Percentiles rank a stretch among this genome's conserved stretches.
Evolutionary conservation across 2,329 filamentous ascomycete species (phyloP).

Genomic region (Paracorniculantispora psalliotae): DNA sequence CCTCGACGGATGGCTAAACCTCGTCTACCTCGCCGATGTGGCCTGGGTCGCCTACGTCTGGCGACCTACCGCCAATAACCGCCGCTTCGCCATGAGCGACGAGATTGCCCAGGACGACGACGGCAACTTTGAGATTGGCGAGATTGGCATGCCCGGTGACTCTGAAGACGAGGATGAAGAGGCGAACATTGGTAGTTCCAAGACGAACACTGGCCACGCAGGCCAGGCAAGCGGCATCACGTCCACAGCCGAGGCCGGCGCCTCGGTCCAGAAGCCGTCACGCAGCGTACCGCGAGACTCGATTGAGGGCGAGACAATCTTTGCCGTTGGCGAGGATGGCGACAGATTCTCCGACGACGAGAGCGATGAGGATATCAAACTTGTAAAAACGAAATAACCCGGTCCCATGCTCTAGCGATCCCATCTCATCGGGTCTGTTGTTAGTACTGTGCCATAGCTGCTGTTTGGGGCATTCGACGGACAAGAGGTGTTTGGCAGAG

Average conservation of each 20-base stretch:
- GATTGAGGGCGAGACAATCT: slow-evolving; percentile 87
- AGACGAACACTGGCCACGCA: neutral
- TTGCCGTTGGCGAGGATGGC: slow-evolving; percentile 80
- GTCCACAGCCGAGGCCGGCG: neutral
- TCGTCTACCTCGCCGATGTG: slow-evolving; percentile 93
- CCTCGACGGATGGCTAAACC: slow-evolving; percentile 92
- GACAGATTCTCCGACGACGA: slow-evolving; percentile 81
- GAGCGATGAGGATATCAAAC: slow-evolving; percentile 46
- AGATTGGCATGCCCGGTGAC: slow-evolving; percentile 71
- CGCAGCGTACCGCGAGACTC: slow-evolving; percentile 47
- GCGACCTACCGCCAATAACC: slow-evolving; percentile 94
- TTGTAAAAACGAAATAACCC: slow-evolving; percentile 45
- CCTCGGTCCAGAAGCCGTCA: slow-evolving; percentile 1
- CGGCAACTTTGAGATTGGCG: slow-evolving; percentile 88
- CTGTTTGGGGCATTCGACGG: neutral
- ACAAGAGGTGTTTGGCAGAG: too few relatives aligned
- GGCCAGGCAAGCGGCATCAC: slow-evolving; percentile 6
- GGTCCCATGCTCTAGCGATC: slow-evolving; percentile 1
- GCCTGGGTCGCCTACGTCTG: slow-evolving; percentile 92
- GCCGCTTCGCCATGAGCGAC: slow-evolving; percentile 97
- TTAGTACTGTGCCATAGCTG: neutral
- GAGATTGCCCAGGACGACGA: slow-evolving; percentile 98
- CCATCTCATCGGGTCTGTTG: neutral
- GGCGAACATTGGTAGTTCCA: slow-evolving; percentile 40
- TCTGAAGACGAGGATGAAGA: slow-evolving; percentile 53